phyloP scores from a whole-genome alignment of 768 basidiomycete species.

The Russula abietina region DNA sequence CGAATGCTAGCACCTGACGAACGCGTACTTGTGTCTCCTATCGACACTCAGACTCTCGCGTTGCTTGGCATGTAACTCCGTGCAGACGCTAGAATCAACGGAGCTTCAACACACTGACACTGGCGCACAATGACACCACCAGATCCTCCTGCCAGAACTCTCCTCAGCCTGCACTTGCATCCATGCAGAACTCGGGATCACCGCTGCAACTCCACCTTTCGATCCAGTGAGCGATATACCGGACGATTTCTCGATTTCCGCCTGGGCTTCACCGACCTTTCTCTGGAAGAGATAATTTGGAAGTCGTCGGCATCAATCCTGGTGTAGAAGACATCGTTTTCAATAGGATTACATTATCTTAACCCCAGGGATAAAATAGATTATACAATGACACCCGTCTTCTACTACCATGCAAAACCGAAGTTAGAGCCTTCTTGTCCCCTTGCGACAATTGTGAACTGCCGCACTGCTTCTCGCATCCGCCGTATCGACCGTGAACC shows the following conservation, averaged over 20 bases:
- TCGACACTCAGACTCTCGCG: background rate
- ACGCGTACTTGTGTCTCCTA: slow-evolving; percentile 4
- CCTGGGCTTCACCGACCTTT: slow-evolving; percentile 13
- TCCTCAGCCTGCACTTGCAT: background rate
- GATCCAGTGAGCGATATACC: background rate
- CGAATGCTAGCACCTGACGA: background rate
- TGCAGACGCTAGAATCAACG: background rate
- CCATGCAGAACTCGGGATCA: background rate
- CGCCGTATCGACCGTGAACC: slow-evolving; percentile 68
- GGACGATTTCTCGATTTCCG: background rate
- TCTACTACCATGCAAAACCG: slow-evolving; percentile 54
- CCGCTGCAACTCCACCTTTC: too few relatives aligned
- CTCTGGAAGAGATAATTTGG: slow-evolving; percentile 17
- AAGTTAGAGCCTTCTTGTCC: slow-evolving; percentile 83
- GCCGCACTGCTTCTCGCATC: slow-evolving; percentile 78
- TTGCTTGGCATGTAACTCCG: background rate
- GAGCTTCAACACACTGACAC: background rate
- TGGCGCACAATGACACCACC: background rate
- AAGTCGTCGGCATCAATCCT: slow-evolving; percentile 20
- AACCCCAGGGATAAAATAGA: too few relatives aligned
- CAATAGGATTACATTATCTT: too few relatives aligned
- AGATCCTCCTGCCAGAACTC: background rate
- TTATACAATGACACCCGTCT: background rate
- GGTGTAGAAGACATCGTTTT: background rate
- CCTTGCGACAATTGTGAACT: slow-evolving; percentile 79